Percentiles rank a stretch among this genome's conserved stretches.
These are phyloP conservation scores for Pseudomicrostroma phylloplanum DNA, from an alignment of 1,284 basidiomycete genomes.

Conservation along the genomic window DNA sequence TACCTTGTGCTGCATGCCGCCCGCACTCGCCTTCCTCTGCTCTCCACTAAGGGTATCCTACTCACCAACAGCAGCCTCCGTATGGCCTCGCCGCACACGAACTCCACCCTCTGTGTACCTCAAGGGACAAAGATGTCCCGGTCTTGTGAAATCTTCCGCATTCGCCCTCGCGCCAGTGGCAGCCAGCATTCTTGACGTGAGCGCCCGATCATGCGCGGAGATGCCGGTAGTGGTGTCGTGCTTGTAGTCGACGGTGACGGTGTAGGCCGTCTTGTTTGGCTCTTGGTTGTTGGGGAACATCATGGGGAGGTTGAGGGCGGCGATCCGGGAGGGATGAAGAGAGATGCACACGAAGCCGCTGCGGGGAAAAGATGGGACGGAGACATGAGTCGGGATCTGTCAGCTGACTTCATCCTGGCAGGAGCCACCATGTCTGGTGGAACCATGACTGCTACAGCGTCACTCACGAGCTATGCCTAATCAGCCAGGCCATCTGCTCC, in stretches of 20 bases:
- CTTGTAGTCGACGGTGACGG: conserved; percentile 89
- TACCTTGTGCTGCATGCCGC: neutral
- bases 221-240: conserved; percentile 93
- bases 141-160: conserved; percentile 73
- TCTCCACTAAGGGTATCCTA: no score
- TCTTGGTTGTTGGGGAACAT: conserved; percentile 90
- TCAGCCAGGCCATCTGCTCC: conserved; percentile 99
- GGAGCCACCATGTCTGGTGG: neutral
- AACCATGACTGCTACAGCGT: neutral
- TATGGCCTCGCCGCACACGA: conserved; percentile 79
- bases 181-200: conserved; percentile 77
- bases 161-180: conserved; percentile 41
- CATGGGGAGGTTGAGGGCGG: conserved; percentile 80
- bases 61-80: conserved; percentile 72
- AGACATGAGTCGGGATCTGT: neutral
- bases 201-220: conserved; percentile 85
- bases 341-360: conserved; percentile 94
- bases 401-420: neutral
- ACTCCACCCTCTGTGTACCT: conserved; percentile 80
- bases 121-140: conserved; percentile 91
- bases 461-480: conserved; percentile 63
- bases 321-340: conserved; percentile 68
- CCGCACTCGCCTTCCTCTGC: no score
- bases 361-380: neutral
- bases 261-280: conserved; percentile 87